Percentiles rank a stretch among this genome's conserved stretches.
phyloP scores from a whole-genome alignment of 805 yeast genomes.

The Suhomyces pyralidae region DNA sequence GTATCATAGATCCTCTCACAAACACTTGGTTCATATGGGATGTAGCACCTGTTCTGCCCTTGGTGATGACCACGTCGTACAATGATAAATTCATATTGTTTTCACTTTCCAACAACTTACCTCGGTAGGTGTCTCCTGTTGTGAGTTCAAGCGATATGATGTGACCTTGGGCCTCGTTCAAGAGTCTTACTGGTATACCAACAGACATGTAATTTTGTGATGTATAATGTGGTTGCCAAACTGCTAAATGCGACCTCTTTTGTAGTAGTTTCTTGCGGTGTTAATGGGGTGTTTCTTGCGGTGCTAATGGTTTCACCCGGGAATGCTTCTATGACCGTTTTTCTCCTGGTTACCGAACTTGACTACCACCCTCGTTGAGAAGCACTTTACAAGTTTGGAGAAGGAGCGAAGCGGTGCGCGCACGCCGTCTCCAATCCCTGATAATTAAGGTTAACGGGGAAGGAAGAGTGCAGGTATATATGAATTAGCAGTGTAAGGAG shows the following conservation, averaged over 20 bases:
- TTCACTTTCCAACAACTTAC: conserved; percentile 80
- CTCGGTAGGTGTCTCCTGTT: conserved; percentile 85
- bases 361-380: not conserved
- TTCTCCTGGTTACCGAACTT: conserved; percentile 1
- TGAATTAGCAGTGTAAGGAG: not conserved
- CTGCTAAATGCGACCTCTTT: not conserved
- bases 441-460: not conserved
- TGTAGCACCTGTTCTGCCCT: conserved; percentile 61
- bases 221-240: not conserved
- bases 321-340: not conserved
- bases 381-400: not conserved
- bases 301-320: not conserved
- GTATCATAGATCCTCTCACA: conserved; percentile 86
- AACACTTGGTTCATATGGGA: conserved; percentile 80
- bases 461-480: not conserved
- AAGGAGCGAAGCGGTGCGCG: not conserved
- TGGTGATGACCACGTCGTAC: conserved; percentile 76
- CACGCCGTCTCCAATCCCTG: not conserved
- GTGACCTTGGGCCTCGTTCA: conserved; percentile 90
- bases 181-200: conserved; percentile 80
- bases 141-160: conserved; percentile 75
- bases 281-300: not conserved
- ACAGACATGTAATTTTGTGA: conserved; percentile 44
- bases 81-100: conserved; percentile 93
- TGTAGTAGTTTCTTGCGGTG: not conserved